Evolutionary conservation across 2,329 filamentous ascomycete species (phyloP).

Genomic region (Elsinoe australis): DNA sequence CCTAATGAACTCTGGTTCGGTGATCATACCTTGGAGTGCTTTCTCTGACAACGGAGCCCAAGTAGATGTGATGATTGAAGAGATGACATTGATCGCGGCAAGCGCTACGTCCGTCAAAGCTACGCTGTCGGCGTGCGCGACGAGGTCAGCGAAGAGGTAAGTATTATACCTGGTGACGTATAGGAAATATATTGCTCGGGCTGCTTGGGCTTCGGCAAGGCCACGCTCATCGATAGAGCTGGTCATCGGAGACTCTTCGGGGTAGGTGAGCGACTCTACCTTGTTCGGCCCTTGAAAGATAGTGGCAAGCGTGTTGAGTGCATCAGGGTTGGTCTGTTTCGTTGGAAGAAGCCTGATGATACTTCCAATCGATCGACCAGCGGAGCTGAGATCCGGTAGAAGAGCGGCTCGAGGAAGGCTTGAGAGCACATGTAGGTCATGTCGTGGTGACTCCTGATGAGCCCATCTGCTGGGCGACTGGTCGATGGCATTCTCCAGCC

Average conservation of each 20-base stretch:
- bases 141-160: constrained; percentile 46
- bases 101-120: constrained; percentile 51
- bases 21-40: constrained; percentile 17
- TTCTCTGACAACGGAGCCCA: constrained; percentile 40
- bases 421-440: constrained; percentile 51
- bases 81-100: constrained; percentile 47
- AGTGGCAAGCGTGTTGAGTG: constrained; percentile 47
- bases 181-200: constrained; percentile 48
- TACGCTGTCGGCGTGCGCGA: constrained; percentile 48
- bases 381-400: constrained; percentile 33
- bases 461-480: constrained; percentile 45
- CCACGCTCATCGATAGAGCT: constrained; percentile 21
- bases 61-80: constrained; percentile 46
- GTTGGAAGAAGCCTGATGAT: constrained; percentile 46
- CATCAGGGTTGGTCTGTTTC: constrained; percentile 46
- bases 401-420: constrained; percentile 49
- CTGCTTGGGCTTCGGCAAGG: constrained; percentile 42
- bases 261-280: constrained; percentile 31
- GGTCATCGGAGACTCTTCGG: constrained; percentile 24
- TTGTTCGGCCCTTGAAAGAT: constrained; percentile 48
- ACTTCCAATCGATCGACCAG: constrained; percentile 20
- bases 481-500: constrained; percentile 40
- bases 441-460: constrained; percentile 46
- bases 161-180: constrained; percentile 44
- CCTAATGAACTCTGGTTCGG: constrained; percentile 31